These are phyloP conservation scores for Fremontodendron californicum DNA, from an alignment of 345 rosid genomes.

Conservation along the genomic window DNA sequence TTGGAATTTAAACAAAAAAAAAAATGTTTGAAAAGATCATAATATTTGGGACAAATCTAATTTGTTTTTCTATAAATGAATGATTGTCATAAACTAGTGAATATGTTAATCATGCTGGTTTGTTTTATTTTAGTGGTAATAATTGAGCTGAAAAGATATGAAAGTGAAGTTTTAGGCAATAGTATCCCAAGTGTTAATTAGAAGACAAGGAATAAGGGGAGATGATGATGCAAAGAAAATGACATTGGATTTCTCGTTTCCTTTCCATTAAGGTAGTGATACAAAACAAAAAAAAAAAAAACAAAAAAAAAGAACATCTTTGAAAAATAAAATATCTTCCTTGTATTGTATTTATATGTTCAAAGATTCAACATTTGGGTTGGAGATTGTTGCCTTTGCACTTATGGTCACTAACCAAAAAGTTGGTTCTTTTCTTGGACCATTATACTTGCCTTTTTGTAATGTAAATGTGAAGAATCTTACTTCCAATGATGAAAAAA, in stretches of 20 bases:
- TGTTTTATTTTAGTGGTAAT: neutral
- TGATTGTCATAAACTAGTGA: neutral
- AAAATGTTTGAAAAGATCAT: no score
- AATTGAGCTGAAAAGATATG: neutral
- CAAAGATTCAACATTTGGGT: neutral
- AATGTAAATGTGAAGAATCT: neutral
- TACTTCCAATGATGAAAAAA: neutral
- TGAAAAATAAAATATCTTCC: neutral
- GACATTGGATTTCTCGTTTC: slow-evolving; percentile 1
- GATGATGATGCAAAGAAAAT: neutral
- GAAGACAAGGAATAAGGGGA: neutral
- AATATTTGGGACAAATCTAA: no score
- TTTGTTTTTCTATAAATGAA: neutral
- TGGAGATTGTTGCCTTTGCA: neutral
- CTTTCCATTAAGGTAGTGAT: no score
- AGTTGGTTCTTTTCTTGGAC: neutral
- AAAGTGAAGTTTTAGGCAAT: neutral
- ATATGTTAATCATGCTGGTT: neutral
- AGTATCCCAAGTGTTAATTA: neutral
- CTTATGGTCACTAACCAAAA: slow-evolving; percentile 5
- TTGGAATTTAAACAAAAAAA: neutral
- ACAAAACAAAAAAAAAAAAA: no score
- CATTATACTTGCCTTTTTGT: neutral
- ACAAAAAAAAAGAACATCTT: neutral
- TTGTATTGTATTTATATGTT: neutral